Evolutionary conservation across 352 stramenopile species (phyloP), one percentile per base, ranked within the genome.

Genomic region (Nothophytophthora sp.): DNA sequence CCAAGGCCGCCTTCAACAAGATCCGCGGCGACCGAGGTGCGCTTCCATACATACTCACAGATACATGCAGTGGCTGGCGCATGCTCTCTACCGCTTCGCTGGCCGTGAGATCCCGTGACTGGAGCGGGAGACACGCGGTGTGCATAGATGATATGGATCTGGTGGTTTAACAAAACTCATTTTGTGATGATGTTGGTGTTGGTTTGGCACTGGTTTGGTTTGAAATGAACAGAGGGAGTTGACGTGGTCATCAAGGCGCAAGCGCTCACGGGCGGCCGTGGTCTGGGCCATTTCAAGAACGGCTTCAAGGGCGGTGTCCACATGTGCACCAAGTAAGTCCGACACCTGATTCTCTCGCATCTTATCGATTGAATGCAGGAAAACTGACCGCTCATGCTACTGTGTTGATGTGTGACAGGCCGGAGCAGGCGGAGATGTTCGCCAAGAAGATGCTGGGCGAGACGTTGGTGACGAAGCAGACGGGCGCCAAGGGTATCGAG

Each of bases 241-340:
- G 94, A 98, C 57, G 89, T 97, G 22, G 95, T 98, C 55, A 98
- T 98, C 77, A 96, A 97, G 70, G 92, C 95, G 15, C 96, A 99
- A 87, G 96, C 98, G 28, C 87, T 99, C 1, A 97, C 95, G 6
- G 97, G 97, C 32, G 97, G 97, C 46, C 90, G 96, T 55, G 96
- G 96, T 16, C 84, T 98, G 0, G 96, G 97, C 32, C 88, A 87
- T 50, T 99, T 99, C 67, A 96, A 96, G 64, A 95, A 98, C 74
- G 97, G 96, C 32, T 99, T 99, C 74, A 88, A 98, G 68, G 97
- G 97, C 50, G 96, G 97, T 30, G 96, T 99, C 24, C 96, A 99
- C 76, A 98, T 99, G 82, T 94, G 96, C 57, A 97, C 86, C 55
- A 90, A 79, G 64, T 73, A 59, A 29, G 71, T 63, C 19, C 15